Evolutionary conservation across 225 moss, liverwort and hornwort species (phyloP), one percentile per base, ranked within the genome.

Genomic region (Polytrichum commune): DNA sequence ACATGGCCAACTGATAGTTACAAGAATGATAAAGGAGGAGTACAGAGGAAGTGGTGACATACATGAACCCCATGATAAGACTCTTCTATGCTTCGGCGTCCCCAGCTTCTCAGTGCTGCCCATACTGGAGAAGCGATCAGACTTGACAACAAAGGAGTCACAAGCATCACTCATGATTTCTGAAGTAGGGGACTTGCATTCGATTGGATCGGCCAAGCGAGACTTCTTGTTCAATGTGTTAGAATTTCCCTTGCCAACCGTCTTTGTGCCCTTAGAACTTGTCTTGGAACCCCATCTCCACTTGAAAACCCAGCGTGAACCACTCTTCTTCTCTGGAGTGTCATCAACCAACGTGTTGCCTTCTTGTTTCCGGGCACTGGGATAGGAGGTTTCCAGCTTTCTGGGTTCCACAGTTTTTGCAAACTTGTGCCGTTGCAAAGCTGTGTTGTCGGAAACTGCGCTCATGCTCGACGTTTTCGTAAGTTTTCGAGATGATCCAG

Each of bases 31-130:
- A 26, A 26, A 33, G 3, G 3, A 38, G 38, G 46, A 38, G 38
- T 9, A 13, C 13, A 57, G 56, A 20, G n/a, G 46, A 46, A 13
- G 46, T 46, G 16, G 46, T 46, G 13, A 46, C 13, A 54, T 75
- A 86, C 87, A 81, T 29, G 84, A 81, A 28, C 84, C 79, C 84
- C 87, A 87, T 27, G 87, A 87, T 67, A 84, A 67, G 67, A 76
- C 81, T 65, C 79, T 81, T 64, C 72, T 77, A 56, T 87, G 87
- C 72, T 72, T 87, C 19, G 79, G 68, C 66, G 70, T 77, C 74
- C 74, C 69, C 60, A 79, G 64, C 75, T 77, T 81, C 9, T 87
- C 84, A 29, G 70, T 33, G 18, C 54, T 79, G 18, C 72, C 72
- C 6, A 22, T 18, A 29, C 73, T 75, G 1, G 81, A 79, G 66